phyloP scores from a whole-genome alignment of 2,329 filamentous ascomycete genomes.

The Lecanicillium sp. region DNA sequence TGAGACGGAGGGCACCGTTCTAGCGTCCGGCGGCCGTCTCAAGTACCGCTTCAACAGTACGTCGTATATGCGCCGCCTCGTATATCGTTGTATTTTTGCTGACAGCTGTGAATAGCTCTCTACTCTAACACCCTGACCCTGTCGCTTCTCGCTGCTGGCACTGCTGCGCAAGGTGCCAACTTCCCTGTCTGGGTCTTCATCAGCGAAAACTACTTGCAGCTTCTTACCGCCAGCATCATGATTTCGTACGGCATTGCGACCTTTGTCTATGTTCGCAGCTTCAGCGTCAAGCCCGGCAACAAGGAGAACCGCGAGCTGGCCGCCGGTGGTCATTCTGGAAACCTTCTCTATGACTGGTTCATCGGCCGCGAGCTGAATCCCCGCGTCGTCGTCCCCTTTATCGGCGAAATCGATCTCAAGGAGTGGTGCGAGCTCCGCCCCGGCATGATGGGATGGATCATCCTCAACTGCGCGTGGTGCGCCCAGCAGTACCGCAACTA shows the following conservation, averaged over 20 bases:
- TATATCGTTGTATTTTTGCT: slow-evolving; percentile 7
- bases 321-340: slow-evolving; percentile 72
- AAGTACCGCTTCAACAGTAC: slow-evolving; percentile 77
- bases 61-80: slow-evolving; percentile 11
- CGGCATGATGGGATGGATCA: slow-evolving; percentile 80
- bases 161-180: slow-evolving; percentile 66
- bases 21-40: slow-evolving; percentile 64
- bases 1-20: slow-evolving; percentile 60
- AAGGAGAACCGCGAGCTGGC: slow-evolving; percentile 69
- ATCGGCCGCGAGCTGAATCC: slow-evolving; percentile 95
- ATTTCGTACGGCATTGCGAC: slow-evolving; percentile 66
- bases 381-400: slow-evolving; percentile 66
- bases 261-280: slow-evolving; percentile 77
- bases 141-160: slow-evolving; percentile 64
- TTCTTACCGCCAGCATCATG: slow-evolving; percentile 75
- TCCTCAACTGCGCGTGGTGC: slow-evolving; percentile 77
- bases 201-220: slow-evolving; percentile 79
- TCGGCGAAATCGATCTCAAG: slow-evolving; percentile 87
- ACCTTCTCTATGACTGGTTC: slow-evolving; percentile 90
- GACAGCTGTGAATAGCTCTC: slow-evolving; percentile 49
- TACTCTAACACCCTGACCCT: slow-evolving; percentile 67
- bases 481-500: slow-evolving; percentile 83
- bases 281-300: slow-evolving; percentile 71
- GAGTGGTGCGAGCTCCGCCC: slow-evolving; percentile 85
- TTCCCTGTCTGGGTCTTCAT: slow-evolving; percentile 91